Conservation (phyloP, 108 stramenopile genomes). For the Fragilaria crotonensis region DNA sequence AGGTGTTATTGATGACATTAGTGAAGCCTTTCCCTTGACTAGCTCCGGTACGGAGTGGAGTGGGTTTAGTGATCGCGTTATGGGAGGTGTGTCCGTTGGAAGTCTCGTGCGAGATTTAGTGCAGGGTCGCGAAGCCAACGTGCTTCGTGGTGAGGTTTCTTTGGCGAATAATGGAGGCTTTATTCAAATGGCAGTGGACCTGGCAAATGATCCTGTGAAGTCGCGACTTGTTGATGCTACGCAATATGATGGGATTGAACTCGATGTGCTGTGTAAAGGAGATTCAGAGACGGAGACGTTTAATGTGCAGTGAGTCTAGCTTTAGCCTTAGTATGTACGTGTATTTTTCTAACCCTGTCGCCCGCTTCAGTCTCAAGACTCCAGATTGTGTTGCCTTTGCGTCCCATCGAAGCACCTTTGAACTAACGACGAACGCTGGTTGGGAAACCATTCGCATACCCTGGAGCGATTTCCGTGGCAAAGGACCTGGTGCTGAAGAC, state of each 20-base stretch:
- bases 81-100: slow-evolving; percentile 53
- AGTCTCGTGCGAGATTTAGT: slow-evolving; percentile 18
- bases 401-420: slow-evolving; percentile 50
- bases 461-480: slow-evolving; percentile 43
- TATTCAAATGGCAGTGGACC: slow-evolving; percentile 75
- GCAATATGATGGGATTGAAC: slow-evolving; percentile 60
- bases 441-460: slow-evolving; percentile 61
- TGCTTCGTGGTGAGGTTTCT: slow-evolving; percentile 49
- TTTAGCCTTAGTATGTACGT: neutral
- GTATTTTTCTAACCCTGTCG: neutral
- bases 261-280: slow-evolving; percentile 55
- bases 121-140: slow-evolving; percentile 31
- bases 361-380: slow-evolving; percentile 35
- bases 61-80: slow-evolving; percentile 62
- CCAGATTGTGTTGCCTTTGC: slow-evolving; percentile 41
- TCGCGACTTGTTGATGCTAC: slow-evolving; percentile 51
- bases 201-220: slow-evolving; percentile 41
- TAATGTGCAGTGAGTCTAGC: slow-evolving; percentile 59
- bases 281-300: slow-evolving; percentile 37
- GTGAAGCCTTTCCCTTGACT: slow-evolving; percentile 65
- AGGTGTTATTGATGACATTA: slow-evolving; percentile 67
- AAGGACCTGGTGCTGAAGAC: slow-evolving; percentile 48
- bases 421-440: slow-evolving; percentile 18
- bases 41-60: slow-evolving; percentile 64
- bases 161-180: slow-evolving; percentile 65